These are phyloP conservation scores for Calonectria montana DNA, from an alignment of 2,329 filamentous ascomycete species.

Conservation along the genomic window DNA sequence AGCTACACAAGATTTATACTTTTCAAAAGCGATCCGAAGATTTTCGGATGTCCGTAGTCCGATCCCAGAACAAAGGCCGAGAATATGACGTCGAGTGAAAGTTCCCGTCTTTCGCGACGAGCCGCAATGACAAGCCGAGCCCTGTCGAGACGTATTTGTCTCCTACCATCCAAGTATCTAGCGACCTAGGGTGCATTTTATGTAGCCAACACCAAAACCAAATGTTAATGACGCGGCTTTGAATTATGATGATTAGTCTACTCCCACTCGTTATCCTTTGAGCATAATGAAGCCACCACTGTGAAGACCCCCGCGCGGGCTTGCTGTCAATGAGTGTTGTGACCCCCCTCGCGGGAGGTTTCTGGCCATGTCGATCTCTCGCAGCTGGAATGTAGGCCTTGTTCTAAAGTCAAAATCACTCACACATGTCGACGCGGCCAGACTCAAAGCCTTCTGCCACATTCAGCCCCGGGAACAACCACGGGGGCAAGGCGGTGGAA, in stretches of 20 bases:
- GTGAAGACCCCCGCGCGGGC: background rate
- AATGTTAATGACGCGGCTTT: background rate
- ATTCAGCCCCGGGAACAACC: conserved; percentile 34
- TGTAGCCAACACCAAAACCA: background rate
- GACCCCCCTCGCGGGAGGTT: background rate
- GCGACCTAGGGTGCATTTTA: background rate
- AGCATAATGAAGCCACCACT: conserved; percentile 2
- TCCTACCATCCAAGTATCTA: background rate
- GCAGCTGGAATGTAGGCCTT: conserved; percentile 40
- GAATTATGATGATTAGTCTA: background rate
- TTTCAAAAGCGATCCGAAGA: conserved; percentile 13
- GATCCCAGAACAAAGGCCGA: background rate
- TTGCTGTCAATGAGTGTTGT: conserved; percentile 9
- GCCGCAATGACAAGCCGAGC: background rate
- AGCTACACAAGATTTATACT: conserved; percentile 20
- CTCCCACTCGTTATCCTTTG: conserved; percentile 5
- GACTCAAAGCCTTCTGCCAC: conserved; percentile 45
- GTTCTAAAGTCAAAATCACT: conserved; percentile 27
- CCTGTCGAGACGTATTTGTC: background rate
- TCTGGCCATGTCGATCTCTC: background rate
- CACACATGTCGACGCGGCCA: conserved; percentile 35
- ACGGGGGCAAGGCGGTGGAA: conserved; percentile 24
- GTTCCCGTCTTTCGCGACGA: background rate
- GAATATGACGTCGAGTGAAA: background rate
- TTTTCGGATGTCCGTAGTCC: conserved; percentile 17